Percentiles rank a stretch among this genome's conserved stretches.
Conservation (phyloP, 768 basidiomycete genomes). For the Rickenella mellea region DNA sequence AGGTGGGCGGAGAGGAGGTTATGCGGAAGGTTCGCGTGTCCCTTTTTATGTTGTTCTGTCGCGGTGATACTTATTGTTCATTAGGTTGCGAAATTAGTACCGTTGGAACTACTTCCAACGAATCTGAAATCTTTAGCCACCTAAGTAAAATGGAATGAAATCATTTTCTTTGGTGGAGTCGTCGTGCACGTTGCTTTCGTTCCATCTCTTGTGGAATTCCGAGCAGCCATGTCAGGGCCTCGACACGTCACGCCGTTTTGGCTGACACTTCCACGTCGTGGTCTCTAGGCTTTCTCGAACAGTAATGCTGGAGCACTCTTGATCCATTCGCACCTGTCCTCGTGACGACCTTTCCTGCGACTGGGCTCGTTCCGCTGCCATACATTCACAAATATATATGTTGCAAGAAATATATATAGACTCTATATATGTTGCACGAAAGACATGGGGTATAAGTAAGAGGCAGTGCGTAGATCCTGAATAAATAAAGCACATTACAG, state of each 20-base stretch:
- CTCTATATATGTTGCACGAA: too few relatives aligned
- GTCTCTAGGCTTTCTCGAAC: slow-evolving; percentile 23
- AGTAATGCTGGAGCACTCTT: slow-evolving; percentile 44
- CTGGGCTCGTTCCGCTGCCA: slow-evolving; percentile 69
- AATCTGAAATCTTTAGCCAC: slow-evolving; percentile 13
- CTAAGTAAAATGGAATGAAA: slow-evolving; percentile 29
- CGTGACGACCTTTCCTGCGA: slow-evolving; percentile 17
- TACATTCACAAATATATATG: slow-evolving; percentile 14
- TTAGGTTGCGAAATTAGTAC: slow-evolving; percentile 8
- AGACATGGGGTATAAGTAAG: too few relatives aligned
- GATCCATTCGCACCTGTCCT: slow-evolving; percentile 30
- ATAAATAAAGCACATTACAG: too few relatives aligned
- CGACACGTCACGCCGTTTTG: not conserved
- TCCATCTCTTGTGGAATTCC: too few relatives aligned
- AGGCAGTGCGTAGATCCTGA: too few relatives aligned
- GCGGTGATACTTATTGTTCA: not conserved
- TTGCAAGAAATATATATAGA: not conserved
- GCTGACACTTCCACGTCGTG: slow-evolving; percentile 17
- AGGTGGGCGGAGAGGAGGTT: slow-evolving; percentile 70
- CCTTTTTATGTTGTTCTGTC: not conserved
- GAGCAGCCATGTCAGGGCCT: not conserved
- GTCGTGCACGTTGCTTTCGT: too few relatives aligned
- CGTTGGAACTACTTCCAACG: slow-evolving; percentile 4
- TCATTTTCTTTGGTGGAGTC: slow-evolving; percentile 16
- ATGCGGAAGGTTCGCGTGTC: slow-evolving; percentile 43